Percentiles rank a stretch among this genome's conserved stretches.
Conservation (phyloP, 345 rosid species). For the Mangifera indica region DNA sequence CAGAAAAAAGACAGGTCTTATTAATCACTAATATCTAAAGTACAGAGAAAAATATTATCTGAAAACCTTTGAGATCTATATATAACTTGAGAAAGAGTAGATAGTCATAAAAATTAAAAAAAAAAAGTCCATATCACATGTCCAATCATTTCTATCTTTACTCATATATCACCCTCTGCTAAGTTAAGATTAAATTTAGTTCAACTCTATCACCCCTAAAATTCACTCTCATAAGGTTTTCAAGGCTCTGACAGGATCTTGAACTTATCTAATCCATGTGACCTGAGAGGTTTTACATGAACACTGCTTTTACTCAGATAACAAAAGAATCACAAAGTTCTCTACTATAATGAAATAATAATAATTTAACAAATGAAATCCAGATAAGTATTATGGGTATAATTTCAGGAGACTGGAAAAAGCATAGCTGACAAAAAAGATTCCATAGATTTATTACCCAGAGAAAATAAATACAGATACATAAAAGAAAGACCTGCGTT, state of each 20-base stretch:
- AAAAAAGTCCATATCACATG: background rate
- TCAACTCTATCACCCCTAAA: background rate
- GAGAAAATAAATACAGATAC: background rate
- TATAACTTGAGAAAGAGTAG: background rate
- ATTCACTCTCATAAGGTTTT: background rate
- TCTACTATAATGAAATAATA: background rate
- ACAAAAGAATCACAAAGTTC: no score
- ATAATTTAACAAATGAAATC: no score
- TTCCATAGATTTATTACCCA: background rate
- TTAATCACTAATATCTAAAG: background rate
- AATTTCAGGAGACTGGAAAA: background rate
- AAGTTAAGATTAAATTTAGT: background rate
- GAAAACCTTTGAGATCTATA: background rate
- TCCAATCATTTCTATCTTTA: background rate
- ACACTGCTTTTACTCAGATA: no score
- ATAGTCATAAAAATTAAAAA: background rate
- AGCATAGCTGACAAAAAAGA: background rate
- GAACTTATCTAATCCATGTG: no score
- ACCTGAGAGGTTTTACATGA: background rate
- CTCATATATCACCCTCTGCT: background rate
- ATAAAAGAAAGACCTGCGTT: conserved; percentile 61
- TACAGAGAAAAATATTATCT: background rate
- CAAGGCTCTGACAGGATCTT: background rate
- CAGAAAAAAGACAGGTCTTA: background rate
- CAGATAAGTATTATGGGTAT: no score